These are phyloP conservation scores for Thalassiosira mediterranea DNA, from an alignment of 352 stramenopile genomes.

Conservation along the genomic window DNA sequence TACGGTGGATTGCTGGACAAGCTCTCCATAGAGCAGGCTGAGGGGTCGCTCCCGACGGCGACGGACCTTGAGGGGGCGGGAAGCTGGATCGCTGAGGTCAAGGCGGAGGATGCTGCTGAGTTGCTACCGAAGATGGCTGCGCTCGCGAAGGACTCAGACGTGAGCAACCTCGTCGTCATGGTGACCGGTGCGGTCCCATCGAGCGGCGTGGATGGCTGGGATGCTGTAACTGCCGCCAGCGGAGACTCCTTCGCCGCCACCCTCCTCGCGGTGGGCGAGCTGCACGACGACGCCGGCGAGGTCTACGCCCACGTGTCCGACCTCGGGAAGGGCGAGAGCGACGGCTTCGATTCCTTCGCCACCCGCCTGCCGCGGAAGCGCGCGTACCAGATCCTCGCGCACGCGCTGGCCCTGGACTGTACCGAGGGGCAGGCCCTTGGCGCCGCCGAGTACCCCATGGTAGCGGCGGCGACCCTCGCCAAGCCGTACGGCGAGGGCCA, in stretches of 20 bases:
- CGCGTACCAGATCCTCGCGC: slow-evolving; percentile 54
- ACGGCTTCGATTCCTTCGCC: slow-evolving; percentile 25
- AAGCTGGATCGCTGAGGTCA: slow-evolving; percentile 63
- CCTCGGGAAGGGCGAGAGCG: slow-evolving; percentile 21
- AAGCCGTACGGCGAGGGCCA: slow-evolving; percentile 16
- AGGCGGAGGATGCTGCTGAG: slow-evolving; percentile 1
- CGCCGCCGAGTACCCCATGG: slow-evolving; percentile 12
- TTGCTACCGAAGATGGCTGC: slow-evolving; percentile 38
- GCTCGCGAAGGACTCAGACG: slow-evolving; percentile 24
- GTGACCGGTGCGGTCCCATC: slow-evolving; percentile 33
- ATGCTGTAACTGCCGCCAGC: slow-evolving; percentile 31
- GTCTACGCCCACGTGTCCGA: slow-evolving; percentile 55
- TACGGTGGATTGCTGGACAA: slow-evolving; percentile 77
- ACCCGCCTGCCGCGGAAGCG: slow-evolving; percentile 51
- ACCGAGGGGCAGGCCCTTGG: slow-evolving; percentile 47
- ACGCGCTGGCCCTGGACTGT: slow-evolving; percentile 64
- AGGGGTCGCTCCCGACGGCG: slow-evolving; percentile 33
- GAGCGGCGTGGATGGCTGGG: slow-evolving; percentile 31
- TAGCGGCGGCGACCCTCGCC: slow-evolving; percentile 5
- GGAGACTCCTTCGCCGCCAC: slow-evolving; percentile 51
- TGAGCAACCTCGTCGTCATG: slow-evolving; percentile 66
- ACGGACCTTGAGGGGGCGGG: slow-evolving; percentile 56
- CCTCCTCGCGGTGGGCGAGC: slow-evolving; percentile 58
- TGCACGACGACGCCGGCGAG: slow-evolving; percentile 56
- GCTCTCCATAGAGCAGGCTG: slow-evolving; percentile 57